Conservation (phyloP, 176 grass and related monocot species). For the Melocanna baccifera region DNA sequence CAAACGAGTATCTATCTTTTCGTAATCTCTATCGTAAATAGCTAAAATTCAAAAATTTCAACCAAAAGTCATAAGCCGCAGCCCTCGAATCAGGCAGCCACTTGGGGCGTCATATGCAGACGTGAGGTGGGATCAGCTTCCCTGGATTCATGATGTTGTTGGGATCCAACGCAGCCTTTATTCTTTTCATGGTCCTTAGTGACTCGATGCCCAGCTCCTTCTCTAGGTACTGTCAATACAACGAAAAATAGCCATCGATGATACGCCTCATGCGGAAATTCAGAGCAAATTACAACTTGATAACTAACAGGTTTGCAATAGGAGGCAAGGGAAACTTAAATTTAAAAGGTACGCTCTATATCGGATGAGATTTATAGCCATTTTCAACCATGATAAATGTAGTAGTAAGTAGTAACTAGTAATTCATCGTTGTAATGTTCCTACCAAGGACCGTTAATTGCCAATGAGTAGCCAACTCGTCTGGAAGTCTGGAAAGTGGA, state of each 20-base stretch:
- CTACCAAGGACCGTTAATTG: not conserved
- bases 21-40: no score
- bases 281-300: not conserved
- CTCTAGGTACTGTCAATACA: constrained; percentile 74
- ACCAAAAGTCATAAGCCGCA: no score
- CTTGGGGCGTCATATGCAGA: constrained; percentile 58
- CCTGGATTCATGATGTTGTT: constrained; percentile 97
- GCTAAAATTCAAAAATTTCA: no score
- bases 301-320: not conserved
- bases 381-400: not conserved
- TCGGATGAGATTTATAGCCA: not conserved
- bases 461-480: not conserved
- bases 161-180: constrained; percentile 84
- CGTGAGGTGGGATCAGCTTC: constrained; percentile 88
- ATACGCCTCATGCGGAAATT: not conserved
- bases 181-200: constrained; percentile 94
- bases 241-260: not conserved
- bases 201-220: constrained; percentile 89
- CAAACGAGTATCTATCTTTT: no score
- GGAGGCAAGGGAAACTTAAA: not conserved
- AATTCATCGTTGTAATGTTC: not conserved
- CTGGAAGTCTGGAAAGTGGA: not conserved
- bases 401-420: not conserved
- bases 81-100: not conserved
- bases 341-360: not conserved